Base-by-base conservation (phyloP, 2,329 filamentous ascomycete genomes). In the Cladosporium sp. region DNA sequence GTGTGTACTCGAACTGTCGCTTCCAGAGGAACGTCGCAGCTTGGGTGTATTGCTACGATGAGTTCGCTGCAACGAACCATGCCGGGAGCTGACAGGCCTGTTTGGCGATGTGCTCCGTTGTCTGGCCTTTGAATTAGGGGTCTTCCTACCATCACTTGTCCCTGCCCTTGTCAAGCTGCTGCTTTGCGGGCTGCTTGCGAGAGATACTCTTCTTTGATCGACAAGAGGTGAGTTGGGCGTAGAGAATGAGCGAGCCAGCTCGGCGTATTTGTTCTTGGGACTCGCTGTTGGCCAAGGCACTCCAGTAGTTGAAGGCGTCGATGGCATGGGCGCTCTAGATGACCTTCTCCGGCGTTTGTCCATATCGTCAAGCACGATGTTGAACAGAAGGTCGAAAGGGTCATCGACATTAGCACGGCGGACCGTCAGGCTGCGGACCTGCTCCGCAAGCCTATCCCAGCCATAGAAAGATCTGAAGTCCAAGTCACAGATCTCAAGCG, bases 401-500 rank as follows among this genome's bases (percentile, higher is more conserved):
- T 99, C 92, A 63, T 97, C 92, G 45, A 99, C 82, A 63, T 88
- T 86, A 58, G 90, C 93, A 66, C 92, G 86, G 76, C 92, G 96
- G 64, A 99, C 80, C 2, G 90, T 94, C 64, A 99, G 80, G 62
- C 91, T 95, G 60, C 92, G 87, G 63, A 99, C 78, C 73, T 97
- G 92, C 71, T 99, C 94, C 8, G 94, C 89, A 58, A 97, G 77
- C 60, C 89, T 86, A 72, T 99, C 93, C 94, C 94, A 99, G 59
- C 94, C 94, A 75, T 92, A 96, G 76, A 97, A 97, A 67, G 96
- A 92, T 62, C 94, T 86, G 72, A 96, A 97, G 74, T 99, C 94
- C 71, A 97, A 88, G 75, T 95, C 92, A 76, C 88, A 92, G 55
- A 99, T 90, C 74, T 99, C 94, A 64, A 99, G 81, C 20, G 91